Evolutionary conservation across 305 asterid species (phyloP).

Genomic region (Solanum hybrid): DNA sequence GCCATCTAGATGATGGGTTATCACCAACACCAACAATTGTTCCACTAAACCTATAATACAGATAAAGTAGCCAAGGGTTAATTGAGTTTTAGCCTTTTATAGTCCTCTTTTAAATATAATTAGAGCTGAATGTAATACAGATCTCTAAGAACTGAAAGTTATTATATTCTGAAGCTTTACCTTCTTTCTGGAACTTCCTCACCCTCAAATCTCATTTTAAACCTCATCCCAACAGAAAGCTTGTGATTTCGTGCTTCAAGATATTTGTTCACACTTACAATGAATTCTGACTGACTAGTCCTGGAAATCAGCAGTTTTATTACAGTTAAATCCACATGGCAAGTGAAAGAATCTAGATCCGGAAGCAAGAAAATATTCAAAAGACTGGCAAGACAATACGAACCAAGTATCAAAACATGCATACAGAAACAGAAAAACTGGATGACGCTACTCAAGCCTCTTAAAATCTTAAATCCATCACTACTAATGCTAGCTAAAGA

Average conservation of each 20-base stretch:
- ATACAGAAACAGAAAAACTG: constrained; percentile 7
- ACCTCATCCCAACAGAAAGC: constrained; percentile 91
- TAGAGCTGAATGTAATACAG: neutral
- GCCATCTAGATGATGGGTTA: constrained; percentile 57
- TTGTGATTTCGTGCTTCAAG: constrained; percentile 77
- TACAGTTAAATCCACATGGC: neutral
- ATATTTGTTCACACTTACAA: constrained; percentile 73
- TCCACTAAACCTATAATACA: constrained; percentile 74
- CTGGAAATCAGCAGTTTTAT: constrained; percentile 25
- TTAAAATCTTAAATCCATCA: neutral
- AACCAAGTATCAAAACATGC: neutral
- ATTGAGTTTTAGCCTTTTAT: neutral
- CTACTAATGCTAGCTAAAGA: neutral
- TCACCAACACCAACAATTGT: constrained; percentile 83
- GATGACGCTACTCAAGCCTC: constrained; percentile 25
- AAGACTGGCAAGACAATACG: neutral
- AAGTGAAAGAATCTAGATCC: neutral
- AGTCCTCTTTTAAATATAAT: neutral
- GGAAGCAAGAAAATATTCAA: neutral
- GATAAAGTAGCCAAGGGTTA: neutral
- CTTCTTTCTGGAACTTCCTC: constrained; percentile 97
- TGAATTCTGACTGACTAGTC: constrained; percentile 79
- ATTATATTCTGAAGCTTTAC: constrained; percentile 22
- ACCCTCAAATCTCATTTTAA: constrained; percentile 95
- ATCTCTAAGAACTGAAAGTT: neutral